phyloP scores from a whole-genome alignment of 208 protist species.

The Leishmania gerbilli region DNA sequence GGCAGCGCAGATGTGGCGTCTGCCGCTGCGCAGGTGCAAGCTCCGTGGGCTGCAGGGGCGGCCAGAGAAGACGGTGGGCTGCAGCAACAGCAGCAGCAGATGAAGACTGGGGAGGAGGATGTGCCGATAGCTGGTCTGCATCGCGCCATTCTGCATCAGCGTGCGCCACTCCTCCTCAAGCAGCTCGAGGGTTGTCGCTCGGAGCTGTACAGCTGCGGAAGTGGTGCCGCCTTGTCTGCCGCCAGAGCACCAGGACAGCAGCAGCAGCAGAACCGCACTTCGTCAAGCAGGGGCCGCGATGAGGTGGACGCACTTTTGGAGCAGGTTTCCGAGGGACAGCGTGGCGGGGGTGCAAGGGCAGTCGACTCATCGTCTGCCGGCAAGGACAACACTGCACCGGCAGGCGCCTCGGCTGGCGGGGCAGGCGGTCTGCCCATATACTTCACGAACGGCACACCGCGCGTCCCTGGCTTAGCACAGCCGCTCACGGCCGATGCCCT shows the following conservation, averaged over 20 bases:
- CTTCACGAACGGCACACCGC: constrained; percentile 69
- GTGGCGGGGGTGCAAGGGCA: neutral
- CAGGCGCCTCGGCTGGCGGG: neutral
- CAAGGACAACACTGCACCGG: constrained; percentile 4
- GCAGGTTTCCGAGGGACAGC: constrained; percentile 17
- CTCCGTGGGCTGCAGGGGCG: constrained; percentile 8
- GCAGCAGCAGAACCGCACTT: neutral
- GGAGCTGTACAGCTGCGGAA: constrained; percentile 21
- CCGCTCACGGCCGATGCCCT: constrained; percentile 58
- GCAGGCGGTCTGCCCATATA: constrained; percentile 38
- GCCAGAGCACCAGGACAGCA: neutral
- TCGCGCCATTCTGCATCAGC: constrained; percentile 67
- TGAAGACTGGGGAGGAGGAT: constrained; percentile 7
- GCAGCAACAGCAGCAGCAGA: neutral
- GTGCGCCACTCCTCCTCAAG: constrained; percentile 64
- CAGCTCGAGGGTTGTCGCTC: constrained; percentile 58
- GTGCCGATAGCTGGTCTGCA: constrained; percentile 50
- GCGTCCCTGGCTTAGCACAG: constrained; percentile 58
- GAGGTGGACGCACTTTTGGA: constrained; percentile 40
- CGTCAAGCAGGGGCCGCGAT: constrained; percentile 7
- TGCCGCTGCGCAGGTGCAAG: constrained; percentile 18
- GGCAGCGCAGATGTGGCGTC: constrained; percentile 26
- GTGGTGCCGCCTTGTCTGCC: neutral
- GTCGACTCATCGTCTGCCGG: neutral
- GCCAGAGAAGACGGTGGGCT: neutral